Evolutionary conservation across 108 stramenopile species (phyloP).

Genomic region (Epithemia pelagica): DNA sequence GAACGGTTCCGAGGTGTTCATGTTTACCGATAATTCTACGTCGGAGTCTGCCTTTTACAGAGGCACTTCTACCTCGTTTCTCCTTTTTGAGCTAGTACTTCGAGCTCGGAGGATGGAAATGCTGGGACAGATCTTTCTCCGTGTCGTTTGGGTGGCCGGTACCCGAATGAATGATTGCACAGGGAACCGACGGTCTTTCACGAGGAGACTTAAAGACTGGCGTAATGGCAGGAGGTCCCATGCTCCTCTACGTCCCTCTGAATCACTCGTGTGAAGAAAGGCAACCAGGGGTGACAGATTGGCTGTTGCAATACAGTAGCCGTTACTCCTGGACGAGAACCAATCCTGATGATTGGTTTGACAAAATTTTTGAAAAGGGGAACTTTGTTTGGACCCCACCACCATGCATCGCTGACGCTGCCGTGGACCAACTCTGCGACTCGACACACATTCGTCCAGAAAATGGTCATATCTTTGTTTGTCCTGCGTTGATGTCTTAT

Average conservation of each 20-base stretch:
- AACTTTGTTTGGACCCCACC: slow-evolving; percentile 24
- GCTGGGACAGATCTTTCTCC: slow-evolving; percentile 5
- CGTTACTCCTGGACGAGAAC: too few species aligned
- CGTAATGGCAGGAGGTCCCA: slow-evolving; percentile 14
- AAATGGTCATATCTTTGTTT: slow-evolving; percentile 24
- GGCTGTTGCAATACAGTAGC: too few species aligned
- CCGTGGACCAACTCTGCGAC: slow-evolving; percentile 21
- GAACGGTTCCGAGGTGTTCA: slow-evolving; percentile 19
- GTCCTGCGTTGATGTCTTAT: slow-evolving; percentile 34
- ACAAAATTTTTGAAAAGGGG: too few species aligned
- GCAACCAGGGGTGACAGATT: too few species aligned
- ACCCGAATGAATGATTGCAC: slow-evolving; percentile 35
- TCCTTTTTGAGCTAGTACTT: slow-evolving; percentile 24
- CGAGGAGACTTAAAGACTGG: slow-evolving; percentile 20
- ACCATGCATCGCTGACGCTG: slow-evolving; percentile 23
- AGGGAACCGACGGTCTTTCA: slow-evolving; percentile 31
- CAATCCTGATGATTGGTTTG: too few species aligned
- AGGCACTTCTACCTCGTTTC: slow-evolving; percentile 22
- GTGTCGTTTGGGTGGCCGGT: slow-evolving; percentile 23
- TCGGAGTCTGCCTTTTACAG: slow-evolving; percentile 35
- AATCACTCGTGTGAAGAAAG: too few species aligned
- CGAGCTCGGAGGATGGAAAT: slow-evolving; percentile 21
- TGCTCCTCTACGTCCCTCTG: slow-evolving; percentile 23
- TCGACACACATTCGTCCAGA: slow-evolving; percentile 21
- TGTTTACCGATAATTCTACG: slow-evolving; percentile 32